Conservation (phyloP, 2,329 filamentous ascomycete species). For the Gliomastix tumulicola region DNA sequence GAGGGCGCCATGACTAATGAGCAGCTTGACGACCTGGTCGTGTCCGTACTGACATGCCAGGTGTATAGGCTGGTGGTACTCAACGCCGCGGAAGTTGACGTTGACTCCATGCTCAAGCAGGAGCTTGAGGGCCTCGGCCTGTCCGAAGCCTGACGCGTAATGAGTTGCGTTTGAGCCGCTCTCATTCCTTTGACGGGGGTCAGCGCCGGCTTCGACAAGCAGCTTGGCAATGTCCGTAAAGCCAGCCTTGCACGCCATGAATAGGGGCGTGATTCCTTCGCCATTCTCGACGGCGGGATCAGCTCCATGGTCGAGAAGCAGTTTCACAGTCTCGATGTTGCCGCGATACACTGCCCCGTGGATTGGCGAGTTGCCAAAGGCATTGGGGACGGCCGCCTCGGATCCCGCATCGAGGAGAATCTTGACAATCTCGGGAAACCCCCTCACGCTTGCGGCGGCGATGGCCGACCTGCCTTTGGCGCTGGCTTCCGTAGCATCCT, state of each 20-base stretch:
- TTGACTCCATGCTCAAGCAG: neutral
- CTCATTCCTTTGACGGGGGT: too few relatives aligned
- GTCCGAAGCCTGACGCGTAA: too few relatives aligned
- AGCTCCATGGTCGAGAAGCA: neutral
- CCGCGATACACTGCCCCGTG: neutral
- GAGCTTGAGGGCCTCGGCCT: too few relatives aligned
- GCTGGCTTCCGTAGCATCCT: too few relatives aligned
- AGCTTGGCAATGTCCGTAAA: neutral
- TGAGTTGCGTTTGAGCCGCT: too few relatives aligned
- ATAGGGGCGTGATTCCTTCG: neutral
- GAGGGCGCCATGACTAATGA: neutral
- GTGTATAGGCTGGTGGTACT: neutral
- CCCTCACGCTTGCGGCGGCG: too few relatives aligned
- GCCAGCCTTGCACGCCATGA: neutral
- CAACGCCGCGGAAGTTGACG: neutral
- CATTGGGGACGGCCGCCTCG: neutral
- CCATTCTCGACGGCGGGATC: neutral
- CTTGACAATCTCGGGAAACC: slow-evolving; percentile 4
- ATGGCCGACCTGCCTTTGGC: too few relatives aligned
- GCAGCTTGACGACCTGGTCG: neutral
- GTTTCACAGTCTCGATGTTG: neutral
- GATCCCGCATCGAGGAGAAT: neutral
- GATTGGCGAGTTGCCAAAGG: neutral
- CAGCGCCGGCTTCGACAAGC: neutral
- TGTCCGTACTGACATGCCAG: neutral